A percentile compares a stretch with the other conserved stretches of the same genome.
phyloP scores from a whole-genome alignment of 768 basidiomycete genomes.

The Galerina sulciceps region DNA sequence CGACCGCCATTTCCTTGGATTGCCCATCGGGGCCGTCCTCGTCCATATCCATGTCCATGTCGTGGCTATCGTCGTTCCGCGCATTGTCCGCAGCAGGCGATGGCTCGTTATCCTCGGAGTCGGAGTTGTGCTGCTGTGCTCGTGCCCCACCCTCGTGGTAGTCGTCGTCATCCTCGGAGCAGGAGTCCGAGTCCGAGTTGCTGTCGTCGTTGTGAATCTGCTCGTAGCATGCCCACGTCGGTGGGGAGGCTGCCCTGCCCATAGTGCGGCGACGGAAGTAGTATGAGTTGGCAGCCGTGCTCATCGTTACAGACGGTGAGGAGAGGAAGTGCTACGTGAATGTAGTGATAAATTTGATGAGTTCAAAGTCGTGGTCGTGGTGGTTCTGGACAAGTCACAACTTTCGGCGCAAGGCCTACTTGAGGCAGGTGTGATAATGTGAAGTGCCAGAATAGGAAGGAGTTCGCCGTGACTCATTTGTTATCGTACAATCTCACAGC shows the following conservation, averaged over 20 bases:
- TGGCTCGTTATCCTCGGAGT: conserved; percentile 40
- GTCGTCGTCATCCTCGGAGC: conserved; percentile 78
- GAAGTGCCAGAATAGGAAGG: neutral
- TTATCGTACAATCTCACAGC: neutral
- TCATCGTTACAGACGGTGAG: conserved; percentile 33
- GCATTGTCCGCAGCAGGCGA: conserved; percentile 22
- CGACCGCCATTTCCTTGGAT: conserved; percentile 25
- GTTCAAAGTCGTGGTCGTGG: conserved; percentile 7
- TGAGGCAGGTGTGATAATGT: conserved; percentile 8
- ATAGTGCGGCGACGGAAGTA: conserved; percentile 74
- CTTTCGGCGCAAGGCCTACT: neutral
- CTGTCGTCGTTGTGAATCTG: conserved; percentile 78
- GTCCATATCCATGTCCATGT: conserved; percentile 62
- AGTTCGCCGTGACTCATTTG: conserved; percentile 1
- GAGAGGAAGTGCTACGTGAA: conserved; percentile 1
- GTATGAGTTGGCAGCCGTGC: conserved; percentile 42
- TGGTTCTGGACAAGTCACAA: conserved; percentile 4
- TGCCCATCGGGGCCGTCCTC: conserved; percentile 44
- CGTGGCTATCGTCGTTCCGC: conserved; percentile 27
- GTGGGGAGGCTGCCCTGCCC: conserved; percentile 81
- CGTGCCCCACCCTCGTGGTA: conserved; percentile 36
- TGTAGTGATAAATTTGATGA: neutral
- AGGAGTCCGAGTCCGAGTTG: conserved; percentile 53
- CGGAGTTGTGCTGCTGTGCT: conserved; percentile 22
- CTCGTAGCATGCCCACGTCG: conserved; percentile 91